Base-by-base conservation (phyloP, 306 rosid genomes). In the Cucurbita argyrosperma region DNA sequence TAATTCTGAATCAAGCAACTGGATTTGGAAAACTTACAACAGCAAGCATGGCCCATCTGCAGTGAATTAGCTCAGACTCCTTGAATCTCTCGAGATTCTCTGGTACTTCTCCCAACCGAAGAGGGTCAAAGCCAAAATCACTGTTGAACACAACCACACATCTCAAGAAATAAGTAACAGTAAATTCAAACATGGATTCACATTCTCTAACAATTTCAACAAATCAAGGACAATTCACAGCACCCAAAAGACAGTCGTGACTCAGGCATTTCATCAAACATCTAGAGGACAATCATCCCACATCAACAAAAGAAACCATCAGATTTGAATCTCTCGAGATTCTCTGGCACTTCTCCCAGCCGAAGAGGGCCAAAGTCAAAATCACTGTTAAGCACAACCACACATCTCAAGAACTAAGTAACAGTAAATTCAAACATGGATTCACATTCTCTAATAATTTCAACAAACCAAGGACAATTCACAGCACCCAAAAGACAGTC, bases 41-140 rank as follows among this genome's bases (percentile, higher is more conserved):
- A 52, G 99, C 97, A 75, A 95, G 92, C 99, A 95, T 95, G 54
- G 96, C 96, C 99, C 99, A 95, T 95, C 99, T 89, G 91, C 99
- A 95, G 89, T 95, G 99, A 70, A 88, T 87, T 61, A 95, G 92
- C 83, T 95, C 99, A 19, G 99, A 95, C 78, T 95, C 99, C 79
- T 91, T 95, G 79, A 84, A 95, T 76, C 99, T 91, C 91, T 95
- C 99, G 21, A 95, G 87, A 80, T 95, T 95, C 86, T 89, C 99
- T 0, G 99, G 99, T 13, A 95, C 99, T 83, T 81, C 90, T 30
- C 99, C 99, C 19, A 95, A 85, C 40, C 99, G 57, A 52, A 95
- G 99, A 39, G 97, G 96, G 82, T 88, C 96, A 55, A 88, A 90
- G 35, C 92, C 95, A 75, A 88, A 90, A 83, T 90, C 97, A 70